Conservation (phyloP, 2,329 filamentous ascomycete genomes). For the Botrytis squamosa region DNA sequence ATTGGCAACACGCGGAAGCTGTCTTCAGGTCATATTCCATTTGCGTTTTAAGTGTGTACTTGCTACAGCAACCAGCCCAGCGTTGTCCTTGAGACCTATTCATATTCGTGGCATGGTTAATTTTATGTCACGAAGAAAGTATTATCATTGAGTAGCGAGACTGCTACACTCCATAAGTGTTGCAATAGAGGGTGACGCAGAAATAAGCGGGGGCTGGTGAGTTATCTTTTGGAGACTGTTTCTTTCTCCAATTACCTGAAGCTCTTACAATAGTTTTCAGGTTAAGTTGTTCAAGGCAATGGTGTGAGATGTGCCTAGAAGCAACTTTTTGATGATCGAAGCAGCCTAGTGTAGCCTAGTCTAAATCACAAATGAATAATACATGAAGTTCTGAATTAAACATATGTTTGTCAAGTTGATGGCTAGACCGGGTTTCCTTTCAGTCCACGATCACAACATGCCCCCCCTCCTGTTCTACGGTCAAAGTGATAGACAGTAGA, state of each 20-base stretch:
- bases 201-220: constrained; percentile 29
- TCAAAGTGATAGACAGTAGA: too few species aligned
- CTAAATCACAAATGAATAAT: constrained; percentile 38
- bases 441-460: background rate
- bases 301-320: constrained; percentile 24
- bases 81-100: constrained; percentile 30
- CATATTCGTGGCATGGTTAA: constrained; percentile 29
- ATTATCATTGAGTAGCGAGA: constrained; percentile 30
- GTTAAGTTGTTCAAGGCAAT: constrained; percentile 18
- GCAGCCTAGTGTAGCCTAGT: constrained; percentile 36
- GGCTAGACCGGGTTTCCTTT: background rate
- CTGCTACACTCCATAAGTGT: constrained; percentile 27
- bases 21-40: constrained; percentile 37
- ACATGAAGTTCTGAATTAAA: constrained; percentile 34
- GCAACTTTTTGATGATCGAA: constrained; percentile 33
- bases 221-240: constrained; percentile 26
- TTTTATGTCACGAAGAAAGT: constrained; percentile 33
- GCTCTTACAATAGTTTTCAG: constrained; percentile 22
- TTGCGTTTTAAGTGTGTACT: constrained; percentile 37
- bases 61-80: constrained; percentile 31
- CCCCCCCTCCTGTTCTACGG: background rate
- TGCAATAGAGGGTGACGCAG: constrained; percentile 21
- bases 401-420: background rate
- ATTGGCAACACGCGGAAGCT: constrained; percentile 31
- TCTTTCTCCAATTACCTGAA: constrained; percentile 27